A percentile compares a stretch with the other conserved stretches of the same genome.
Evolutionary conservation across 169 alveolate species (phyloP).

Genomic region (Amoebophrya sp.): DNA sequence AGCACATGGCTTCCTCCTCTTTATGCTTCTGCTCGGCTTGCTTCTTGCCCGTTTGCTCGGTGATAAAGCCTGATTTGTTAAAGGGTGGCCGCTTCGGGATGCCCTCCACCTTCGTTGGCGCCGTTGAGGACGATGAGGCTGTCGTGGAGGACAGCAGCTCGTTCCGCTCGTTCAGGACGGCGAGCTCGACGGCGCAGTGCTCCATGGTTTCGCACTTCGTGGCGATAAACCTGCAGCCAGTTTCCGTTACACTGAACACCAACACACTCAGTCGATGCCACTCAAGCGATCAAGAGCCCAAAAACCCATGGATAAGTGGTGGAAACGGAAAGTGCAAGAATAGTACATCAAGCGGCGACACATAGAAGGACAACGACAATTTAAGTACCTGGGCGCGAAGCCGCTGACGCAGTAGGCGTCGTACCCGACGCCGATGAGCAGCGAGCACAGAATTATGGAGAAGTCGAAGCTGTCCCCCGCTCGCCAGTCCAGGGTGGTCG

Average conservation of each 20-base stretch:
- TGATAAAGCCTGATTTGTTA: background rate
- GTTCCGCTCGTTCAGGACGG: background rate
- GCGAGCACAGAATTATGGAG: slow-evolving; percentile 42
- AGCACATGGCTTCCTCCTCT: background rate
- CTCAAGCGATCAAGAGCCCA: too few species aligned
- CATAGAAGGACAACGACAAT: too few species aligned
- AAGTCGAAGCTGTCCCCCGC: slow-evolving; percentile 63
- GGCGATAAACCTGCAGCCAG: background rate
- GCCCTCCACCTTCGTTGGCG: background rate
- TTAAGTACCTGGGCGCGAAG: slow-evolving; percentile 49
- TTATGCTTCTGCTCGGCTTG: background rate
- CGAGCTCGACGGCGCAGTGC: background rate
- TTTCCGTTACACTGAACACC: too few species aligned
- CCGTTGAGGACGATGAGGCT: too few species aligned
- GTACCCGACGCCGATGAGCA: slow-evolving; percentile 52
- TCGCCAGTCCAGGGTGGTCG: slow-evolving; percentile 53
- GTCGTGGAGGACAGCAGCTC: too few species aligned
- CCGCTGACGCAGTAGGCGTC: slow-evolving; percentile 65
- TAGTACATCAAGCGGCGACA: too few species aligned
- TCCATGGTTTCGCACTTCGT: background rate
- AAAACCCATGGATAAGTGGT: too few species aligned
- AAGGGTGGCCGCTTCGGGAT: background rate
- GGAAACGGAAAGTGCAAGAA: too few species aligned
- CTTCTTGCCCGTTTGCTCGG: background rate
- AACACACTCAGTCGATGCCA: too few species aligned